These are phyloP conservation scores for Tetracladium marchalianum DNA, from an alignment of 495 filamentous ascomycete genomes.

Conservation along the genomic window DNA sequence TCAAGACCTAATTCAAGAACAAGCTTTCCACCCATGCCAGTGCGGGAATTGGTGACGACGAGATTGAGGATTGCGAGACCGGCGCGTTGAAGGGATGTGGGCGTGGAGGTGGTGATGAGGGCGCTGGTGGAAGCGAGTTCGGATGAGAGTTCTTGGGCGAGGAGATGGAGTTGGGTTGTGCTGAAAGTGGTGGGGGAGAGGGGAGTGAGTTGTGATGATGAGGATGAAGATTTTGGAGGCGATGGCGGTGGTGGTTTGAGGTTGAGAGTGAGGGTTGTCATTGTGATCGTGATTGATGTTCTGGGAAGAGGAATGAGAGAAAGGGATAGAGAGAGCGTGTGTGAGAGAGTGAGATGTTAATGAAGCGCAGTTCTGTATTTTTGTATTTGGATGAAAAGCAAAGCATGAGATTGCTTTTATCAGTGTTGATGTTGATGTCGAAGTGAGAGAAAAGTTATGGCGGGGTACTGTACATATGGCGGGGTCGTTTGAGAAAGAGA, in stretches of 20 bases:
- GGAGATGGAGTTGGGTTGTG: slow-evolving; percentile 63
- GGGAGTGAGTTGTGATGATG: too few species aligned
- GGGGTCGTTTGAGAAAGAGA: too few species aligned
- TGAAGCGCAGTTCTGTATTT: too few species aligned
- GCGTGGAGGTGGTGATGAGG: slow-evolving; percentile 61
- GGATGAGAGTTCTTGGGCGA: slow-evolving; percentile 66
- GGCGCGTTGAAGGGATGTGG: slow-evolving; percentile 67
- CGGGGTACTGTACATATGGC: too few species aligned
- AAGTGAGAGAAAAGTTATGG: too few species aligned
- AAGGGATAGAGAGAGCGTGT: too few species aligned
- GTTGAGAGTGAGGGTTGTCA: background rate
- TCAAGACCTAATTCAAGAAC: slow-evolving; percentile 76
- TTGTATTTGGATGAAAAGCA: too few species aligned
- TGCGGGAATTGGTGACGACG: slow-evolving; percentile 65
- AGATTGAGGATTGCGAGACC: slow-evolving; percentile 84
- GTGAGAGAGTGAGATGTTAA: too few species aligned
- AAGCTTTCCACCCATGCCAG: slow-evolving; percentile 79
- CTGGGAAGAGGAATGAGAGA: slow-evolving; percentile 1
- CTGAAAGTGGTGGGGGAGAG: slow-evolving; percentile 52
- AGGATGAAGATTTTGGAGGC: too few species aligned
- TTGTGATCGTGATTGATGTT: background rate
- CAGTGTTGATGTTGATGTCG: too few species aligned
- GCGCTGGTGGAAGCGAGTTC: slow-evolving; percentile 65
- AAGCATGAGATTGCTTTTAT: too few species aligned
- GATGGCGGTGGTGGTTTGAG: slow-evolving; percentile 8